Percentiles rank a stretch among this genome's conserved stretches.
Evolutionary conservation across 768 basidiomycete species (phyloP).

Genomic region (Tephrocybe sp.): DNA sequence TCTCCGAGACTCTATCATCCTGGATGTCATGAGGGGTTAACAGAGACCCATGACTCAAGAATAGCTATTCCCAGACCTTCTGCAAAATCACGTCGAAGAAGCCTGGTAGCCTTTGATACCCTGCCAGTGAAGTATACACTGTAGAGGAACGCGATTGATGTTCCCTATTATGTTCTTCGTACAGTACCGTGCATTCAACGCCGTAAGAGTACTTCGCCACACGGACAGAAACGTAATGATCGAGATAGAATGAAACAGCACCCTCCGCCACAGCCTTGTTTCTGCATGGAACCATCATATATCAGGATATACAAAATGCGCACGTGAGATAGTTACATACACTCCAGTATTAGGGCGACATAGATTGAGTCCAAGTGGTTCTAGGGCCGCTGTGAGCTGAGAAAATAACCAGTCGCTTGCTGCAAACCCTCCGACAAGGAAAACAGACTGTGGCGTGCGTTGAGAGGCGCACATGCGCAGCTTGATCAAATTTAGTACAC

Average conservation of each 20-base stretch:
- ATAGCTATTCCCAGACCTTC: slow-evolving; percentile 23
- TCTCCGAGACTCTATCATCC: slow-evolving; percentile 35
- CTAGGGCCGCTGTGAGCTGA: slow-evolving; percentile 36
- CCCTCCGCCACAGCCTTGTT: slow-evolving; percentile 21
- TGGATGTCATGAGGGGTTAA: slow-evolving; percentile 23
- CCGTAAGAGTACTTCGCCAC: slow-evolving; percentile 19
- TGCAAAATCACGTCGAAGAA: slow-evolving; percentile 24
- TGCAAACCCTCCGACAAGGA: slow-evolving; percentile 55
- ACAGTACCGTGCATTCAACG: background rate
- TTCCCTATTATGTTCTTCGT: slow-evolving; percentile 5
- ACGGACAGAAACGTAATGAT: slow-evolving; percentile 18
- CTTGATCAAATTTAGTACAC: background rate
- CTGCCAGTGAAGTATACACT: background rate
- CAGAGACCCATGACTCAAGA: too few species aligned
- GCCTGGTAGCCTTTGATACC: slow-evolving; percentile 10
- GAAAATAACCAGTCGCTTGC: slow-evolving; percentile 50
- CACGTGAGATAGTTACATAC: slow-evolving; percentile 31
- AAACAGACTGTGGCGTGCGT: slow-evolving; percentile 29
- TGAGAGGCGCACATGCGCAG: background rate
- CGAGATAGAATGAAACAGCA: slow-evolving; percentile 19
- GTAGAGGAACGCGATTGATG: slow-evolving; percentile 5
- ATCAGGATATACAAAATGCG: background rate
- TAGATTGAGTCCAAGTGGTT: slow-evolving; percentile 31
- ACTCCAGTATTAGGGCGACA: slow-evolving; percentile 45
- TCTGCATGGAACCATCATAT: too few species aligned